phyloP scores from a whole-genome alignment of 192 early-diverging fungal species.

The Chytriomyces sp. region DNA sequence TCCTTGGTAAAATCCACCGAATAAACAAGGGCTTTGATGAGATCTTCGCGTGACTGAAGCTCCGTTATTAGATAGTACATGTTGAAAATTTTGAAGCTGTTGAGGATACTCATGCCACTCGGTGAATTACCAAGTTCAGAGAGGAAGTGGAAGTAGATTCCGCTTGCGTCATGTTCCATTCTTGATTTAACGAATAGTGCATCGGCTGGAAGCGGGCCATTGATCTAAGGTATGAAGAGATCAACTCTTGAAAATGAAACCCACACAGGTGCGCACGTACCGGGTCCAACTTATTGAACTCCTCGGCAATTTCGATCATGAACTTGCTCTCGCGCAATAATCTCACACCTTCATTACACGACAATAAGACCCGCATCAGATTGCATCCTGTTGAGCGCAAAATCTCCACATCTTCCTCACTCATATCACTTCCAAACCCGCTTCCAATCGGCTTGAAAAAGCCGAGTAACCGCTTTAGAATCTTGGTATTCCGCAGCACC shows the following conservation, averaged over 20 bases:
- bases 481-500: conserved; percentile 67
- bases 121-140: conserved; percentile 62
- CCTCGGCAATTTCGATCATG: conserved; percentile 70
- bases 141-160: conserved; percentile 79
- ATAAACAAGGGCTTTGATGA: conserved; percentile 71
- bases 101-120: conserved; percentile 56
- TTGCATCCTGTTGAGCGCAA: conserved; percentile 61
- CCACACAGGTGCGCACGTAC: too few species aligned
- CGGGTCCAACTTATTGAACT: conserved; percentile 69
- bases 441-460: conserved; percentile 69
- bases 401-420: conserved; percentile 25
- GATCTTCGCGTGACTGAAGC: conserved; percentile 74
- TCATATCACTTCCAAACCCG: conserved; percentile 53
- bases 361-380: conserved; percentile 66
- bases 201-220: conserved; percentile 14
- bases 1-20: conserved; percentile 78
- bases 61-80: conserved; percentile 79
- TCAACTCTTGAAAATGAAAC: conserved; percentile 31
- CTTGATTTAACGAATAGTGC: conserved; percentile 72
- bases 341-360: conserved; percentile 64
- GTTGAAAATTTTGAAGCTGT: conserved; percentile 74
- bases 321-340: conserved; percentile 72
- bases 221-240: conserved; percentile 1
- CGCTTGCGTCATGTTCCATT: conserved; percentile 71
- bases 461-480: conserved; percentile 68